phyloP scores from a whole-genome alignment of 192 early-diverging fungal genomes.

The Hyaloraphidium curvatum region DNA sequence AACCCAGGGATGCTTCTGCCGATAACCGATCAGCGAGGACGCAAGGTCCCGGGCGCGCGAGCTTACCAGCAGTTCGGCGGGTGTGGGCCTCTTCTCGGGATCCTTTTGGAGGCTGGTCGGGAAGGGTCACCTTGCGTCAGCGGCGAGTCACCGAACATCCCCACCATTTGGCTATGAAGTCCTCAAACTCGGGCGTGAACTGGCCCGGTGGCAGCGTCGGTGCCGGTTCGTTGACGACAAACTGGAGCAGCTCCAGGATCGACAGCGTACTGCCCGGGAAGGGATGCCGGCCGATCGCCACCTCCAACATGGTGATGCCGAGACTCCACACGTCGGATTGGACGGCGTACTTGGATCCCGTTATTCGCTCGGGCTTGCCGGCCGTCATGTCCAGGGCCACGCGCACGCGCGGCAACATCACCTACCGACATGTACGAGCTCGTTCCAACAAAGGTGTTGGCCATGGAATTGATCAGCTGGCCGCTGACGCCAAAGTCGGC shows the following conservation, averaged over 20 bases:
- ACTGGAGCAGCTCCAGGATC: constrained; percentile 79
- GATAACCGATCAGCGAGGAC: too few species aligned
- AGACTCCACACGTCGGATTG: constrained; percentile 69
- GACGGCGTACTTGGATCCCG: constrained; percentile 55
- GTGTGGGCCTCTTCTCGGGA: too few species aligned
- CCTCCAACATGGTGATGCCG: constrained; percentile 62
- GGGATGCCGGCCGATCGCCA: constrained; percentile 55
- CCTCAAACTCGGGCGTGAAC: constrained; percentile 47
- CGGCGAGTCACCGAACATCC: too few species aligned
- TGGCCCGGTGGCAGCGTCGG: constrained; percentile 48
- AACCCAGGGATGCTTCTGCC: too few species aligned
- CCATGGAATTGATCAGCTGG: constrained; percentile 63
- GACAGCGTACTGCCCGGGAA: constrained; percentile 17
- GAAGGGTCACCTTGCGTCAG: too few species aligned
- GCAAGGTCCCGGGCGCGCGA: too few species aligned
- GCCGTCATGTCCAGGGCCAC: neutral
- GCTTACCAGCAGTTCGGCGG: too few species aligned
- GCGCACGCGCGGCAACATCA: constrained; percentile 5
- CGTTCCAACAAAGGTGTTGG: constrained; percentile 71
- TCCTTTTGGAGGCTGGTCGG: too few species aligned
- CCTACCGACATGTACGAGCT: constrained; percentile 63
- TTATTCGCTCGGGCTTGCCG: constrained; percentile 52
- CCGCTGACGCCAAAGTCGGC: constrained; percentile 96
- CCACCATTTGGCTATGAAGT: too few species aligned
- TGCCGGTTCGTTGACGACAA: constrained; percentile 75